Evolutionary conservation across 345 rosid genomes (phyloP).

Genomic region (Hirschfeldia incana): DNA sequence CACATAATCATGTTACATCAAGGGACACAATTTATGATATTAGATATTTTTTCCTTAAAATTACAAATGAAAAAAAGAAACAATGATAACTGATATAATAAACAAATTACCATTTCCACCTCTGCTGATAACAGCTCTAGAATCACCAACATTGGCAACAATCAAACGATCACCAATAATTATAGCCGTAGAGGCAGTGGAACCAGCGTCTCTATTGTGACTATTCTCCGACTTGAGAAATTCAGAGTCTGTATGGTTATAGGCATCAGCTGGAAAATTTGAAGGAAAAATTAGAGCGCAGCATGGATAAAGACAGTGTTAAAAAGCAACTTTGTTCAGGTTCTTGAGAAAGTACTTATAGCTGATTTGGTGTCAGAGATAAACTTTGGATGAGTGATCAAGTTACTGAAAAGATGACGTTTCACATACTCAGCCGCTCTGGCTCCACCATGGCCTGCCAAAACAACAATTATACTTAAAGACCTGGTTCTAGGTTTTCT

Average conservation of each 20-base stretch:
- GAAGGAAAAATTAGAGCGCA: neutral
- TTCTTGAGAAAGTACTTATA: constrained; percentile 52
- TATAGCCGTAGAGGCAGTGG: constrained; percentile 96
- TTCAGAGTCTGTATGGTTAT: constrained; percentile 84
- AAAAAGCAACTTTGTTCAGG: constrained; percentile 1
- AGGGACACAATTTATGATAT: neutral
- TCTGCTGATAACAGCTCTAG: constrained; percentile 93
- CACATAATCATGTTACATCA: neutral
- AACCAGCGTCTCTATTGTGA: constrained; percentile 95
- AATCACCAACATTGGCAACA: constrained; percentile 98
- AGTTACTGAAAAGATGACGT: constrained; percentile 85
- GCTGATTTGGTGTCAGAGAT: constrained; percentile 93
- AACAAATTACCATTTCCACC: constrained; percentile 70
- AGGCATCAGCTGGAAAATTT: constrained; percentile 71
- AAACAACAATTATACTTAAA: neutral
- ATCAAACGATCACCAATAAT: constrained; percentile 84
- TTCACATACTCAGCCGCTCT: constrained; percentile 99
- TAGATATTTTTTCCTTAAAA: neutral
- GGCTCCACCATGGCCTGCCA: constrained; percentile 95
- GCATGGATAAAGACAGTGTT: neutral
- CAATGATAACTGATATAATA: neutral
- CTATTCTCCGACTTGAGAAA: constrained; percentile 81
- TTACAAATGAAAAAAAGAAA: too few relatives aligned
- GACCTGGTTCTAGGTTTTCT: too few relatives aligned
- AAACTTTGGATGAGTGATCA: constrained; percentile 91